Base-by-base conservation (phyloP, 495 filamentous ascomycete genomes). In the Neurospora sp. region DNA sequence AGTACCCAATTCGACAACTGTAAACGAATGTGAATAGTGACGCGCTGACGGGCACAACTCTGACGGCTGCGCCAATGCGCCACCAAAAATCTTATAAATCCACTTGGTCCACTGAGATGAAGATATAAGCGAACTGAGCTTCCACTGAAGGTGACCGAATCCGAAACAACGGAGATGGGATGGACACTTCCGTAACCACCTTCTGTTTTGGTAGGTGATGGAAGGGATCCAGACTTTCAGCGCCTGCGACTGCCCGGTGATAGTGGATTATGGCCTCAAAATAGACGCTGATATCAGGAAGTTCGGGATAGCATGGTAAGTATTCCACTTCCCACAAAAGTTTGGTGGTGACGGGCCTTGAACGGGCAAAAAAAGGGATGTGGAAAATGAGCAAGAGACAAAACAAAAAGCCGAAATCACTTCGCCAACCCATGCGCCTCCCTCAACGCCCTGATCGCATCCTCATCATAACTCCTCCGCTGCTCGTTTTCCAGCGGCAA, bases 401-500 rank as follows among this genome's bases (percentile, higher is more conserved):
- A 31, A 31, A 62, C 54, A 62, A 62, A 2, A 15, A 17, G 13
- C 24, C 0, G 45, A 31, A 17, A 17, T 59, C 3, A 66, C 54
- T 34, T 66, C 5, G 54, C 54, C 40, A 77, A 11, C 17, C 78
- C 77, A 69, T 83, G 82, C 0, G 82, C 82, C 21, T 77, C 75
- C 24, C 71, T 79, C 71, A 83, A 70, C 11, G 81, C 82, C 2
- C 48, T 39, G 24, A 81, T 75, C 2, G 81, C 74, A 59, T 83
- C 82, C n/a, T 37, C 34, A 48, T 83, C 82, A 39, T 77, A 83
- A 70, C 80, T 78, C 7, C 73, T 70, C 74, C 82, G 82, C 74
- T 77, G 78, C 21, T 71, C 24, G 69, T 73, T 74, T 54, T 78
- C 72, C n/a, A 78, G 45, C 6, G 71, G 39, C 72, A 87, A 78